Evolutionary conservation across 106 monocot species (phyloP).

Genomic region (Dactylorhiza incarnata): DNA sequence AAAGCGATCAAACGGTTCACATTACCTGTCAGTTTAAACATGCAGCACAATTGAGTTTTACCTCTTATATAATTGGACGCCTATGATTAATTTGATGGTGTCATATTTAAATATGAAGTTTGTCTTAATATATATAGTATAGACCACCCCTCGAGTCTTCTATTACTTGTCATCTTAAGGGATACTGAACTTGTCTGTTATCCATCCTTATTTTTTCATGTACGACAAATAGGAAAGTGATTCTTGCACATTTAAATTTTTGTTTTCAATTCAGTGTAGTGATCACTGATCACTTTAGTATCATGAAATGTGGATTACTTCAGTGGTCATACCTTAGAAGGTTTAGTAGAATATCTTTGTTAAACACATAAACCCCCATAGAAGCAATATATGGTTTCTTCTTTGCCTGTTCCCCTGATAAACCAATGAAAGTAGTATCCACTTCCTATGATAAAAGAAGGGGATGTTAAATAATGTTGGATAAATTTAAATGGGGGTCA

Average conservation of each 20-base stretch:
- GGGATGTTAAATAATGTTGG: neutral
- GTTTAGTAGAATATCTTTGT: constrained; percentile 90
- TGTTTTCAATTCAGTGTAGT: neutral
- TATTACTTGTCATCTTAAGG: too few species aligned
- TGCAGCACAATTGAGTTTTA: too few species aligned
- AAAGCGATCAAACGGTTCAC: too few species aligned
- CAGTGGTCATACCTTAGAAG: constrained; percentile 55
- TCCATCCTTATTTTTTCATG: neutral
- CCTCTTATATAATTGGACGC: too few species aligned
- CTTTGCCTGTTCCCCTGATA: constrained; percentile 65
- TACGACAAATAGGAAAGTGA: neutral
- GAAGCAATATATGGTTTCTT: constrained; percentile 95
- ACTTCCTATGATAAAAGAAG: constrained; percentile 48
- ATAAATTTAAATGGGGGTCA: neutral
- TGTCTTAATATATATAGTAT: too few species aligned
- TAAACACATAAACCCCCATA: constrained; percentile 95
- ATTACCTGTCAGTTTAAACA: too few species aligned
- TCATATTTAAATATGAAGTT: too few species aligned
- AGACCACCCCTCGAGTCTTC: too few species aligned
- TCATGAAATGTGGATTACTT: neutral
- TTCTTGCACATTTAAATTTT: neutral
- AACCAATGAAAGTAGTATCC: constrained; percentile 74
- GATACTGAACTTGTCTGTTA: neutral
- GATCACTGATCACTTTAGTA: neutral
- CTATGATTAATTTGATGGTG: too few species aligned